Evolutionary conservation across 2,329 filamentous ascomycete species (phyloP).

Genomic region (Tolypocladium album): DNA sequence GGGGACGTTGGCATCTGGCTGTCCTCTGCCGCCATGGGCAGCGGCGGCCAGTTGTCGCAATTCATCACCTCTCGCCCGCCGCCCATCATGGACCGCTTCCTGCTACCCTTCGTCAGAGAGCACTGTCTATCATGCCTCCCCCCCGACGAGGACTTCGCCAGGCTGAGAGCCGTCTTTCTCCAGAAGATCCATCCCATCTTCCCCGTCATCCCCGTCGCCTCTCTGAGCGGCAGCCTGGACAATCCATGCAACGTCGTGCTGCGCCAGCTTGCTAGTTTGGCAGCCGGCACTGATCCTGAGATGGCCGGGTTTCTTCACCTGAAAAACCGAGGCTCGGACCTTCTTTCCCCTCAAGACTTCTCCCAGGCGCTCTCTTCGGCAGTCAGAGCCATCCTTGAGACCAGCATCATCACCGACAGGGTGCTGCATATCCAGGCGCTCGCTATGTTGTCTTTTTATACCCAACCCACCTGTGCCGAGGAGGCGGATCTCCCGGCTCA

Average conservation of each 20-base stretch:
- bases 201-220: constrained; percentile 33
- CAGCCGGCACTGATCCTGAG: constrained; percentile 38
- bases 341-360: constrained; percentile 35
- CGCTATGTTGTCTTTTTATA: constrained; percentile 45
- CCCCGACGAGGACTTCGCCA: constrained; percentile 32
- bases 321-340: constrained; percentile 21
- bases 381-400: constrained; percentile 38
- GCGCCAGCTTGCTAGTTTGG: constrained; percentile 43
- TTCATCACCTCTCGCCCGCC: constrained; percentile 27
- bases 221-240: constrained; percentile 17
- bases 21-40: constrained; percentile 16
- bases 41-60: constrained; percentile 19
- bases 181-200: constrained; percentile 45
- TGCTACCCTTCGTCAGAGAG: constrained; percentile 31
- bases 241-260: constrained; percentile 31
- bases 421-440: constrained; percentile 44
- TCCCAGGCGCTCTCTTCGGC: constrained; percentile 36
- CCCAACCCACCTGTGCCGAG: constrained; percentile 41
- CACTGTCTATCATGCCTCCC: constrained; percentile 38
- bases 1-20: constrained; percentile 49
- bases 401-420: constrained; percentile 42
- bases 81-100: constrained; percentile 26
- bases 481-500: constrained; percentile 45
- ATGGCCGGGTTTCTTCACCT: constrained; percentile 34
- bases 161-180: constrained; percentile 34